These are phyloP conservation scores for Epichloe uncinata DNA, from an alignment of 2,329 filamentous ascomycete species.

Conservation along the genomic window DNA sequence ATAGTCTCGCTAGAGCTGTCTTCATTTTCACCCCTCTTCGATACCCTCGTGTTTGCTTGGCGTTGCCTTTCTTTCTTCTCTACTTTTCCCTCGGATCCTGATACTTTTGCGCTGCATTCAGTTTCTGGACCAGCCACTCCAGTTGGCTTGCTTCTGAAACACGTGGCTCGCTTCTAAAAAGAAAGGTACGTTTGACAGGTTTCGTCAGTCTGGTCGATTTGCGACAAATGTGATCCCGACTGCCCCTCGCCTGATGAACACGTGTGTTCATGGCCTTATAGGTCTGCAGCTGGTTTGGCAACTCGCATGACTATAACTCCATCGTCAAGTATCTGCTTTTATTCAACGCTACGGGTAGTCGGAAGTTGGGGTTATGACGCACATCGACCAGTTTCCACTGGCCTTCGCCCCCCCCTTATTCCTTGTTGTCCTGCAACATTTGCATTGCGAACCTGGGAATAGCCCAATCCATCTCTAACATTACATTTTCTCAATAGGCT, in stretches of 20 bases:
- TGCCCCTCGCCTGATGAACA: background rate
- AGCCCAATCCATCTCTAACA: background rate
- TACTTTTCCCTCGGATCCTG: constrained; percentile 1
- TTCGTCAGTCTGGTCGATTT: background rate
- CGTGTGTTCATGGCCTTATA: background rate
- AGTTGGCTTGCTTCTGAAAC: background rate
- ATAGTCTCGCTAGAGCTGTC: constrained; percentile 3
- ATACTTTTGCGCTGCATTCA: constrained; percentile 1
- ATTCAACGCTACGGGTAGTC: background rate
- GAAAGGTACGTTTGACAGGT: background rate
- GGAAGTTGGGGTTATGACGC: background rate
- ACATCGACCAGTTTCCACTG: background rate
- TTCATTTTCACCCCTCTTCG: constrained; percentile 2
- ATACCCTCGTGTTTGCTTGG: constrained; percentile 10
- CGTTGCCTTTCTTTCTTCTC: constrained; percentile 5
- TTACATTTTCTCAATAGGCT: background rate
- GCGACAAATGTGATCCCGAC: background rate
- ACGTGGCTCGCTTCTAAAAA: background rate
- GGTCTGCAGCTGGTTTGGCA: background rate
- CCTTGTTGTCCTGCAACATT: background rate
- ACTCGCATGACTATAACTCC: background rate
- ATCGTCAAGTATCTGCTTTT: background rate
- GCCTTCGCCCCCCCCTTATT: background rate
- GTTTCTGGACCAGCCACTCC: background rate
- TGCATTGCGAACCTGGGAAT: background rate